Base-by-base conservation (phyloP, 192 early-diverging fungal species). In the Coemansia sp. region DNA sequence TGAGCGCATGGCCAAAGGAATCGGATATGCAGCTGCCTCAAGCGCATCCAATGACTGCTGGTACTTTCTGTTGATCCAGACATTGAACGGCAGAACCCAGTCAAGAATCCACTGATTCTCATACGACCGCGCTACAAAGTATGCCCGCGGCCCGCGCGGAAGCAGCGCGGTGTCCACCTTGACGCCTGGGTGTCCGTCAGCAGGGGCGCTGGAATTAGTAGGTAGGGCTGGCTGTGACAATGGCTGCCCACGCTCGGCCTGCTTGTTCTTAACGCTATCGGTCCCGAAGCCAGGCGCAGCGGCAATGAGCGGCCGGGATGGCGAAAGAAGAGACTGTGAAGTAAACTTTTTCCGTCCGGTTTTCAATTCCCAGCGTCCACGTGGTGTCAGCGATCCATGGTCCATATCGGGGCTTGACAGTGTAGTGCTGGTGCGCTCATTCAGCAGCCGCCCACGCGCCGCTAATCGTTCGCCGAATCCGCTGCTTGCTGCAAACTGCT, bases 71-170 rank as follows among this genome's bases (percentile, higher is more conserved):
- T 82, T 82, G 37, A 66, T 64, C 25, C 50, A 32, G 20, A 45
- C 68, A 51, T 77, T 71, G 55, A 74, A 68, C 39, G 40, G 8
- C 40, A 70, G 61, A 0, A 67, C 50, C 2, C 55, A 61, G 41
- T 76, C 71, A 0, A 82, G 72, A 60, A 82, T 56, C 80, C 80
- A 82, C 68, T 82, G 74, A 66, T 20, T 77, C 68, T 82, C 80
- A 43, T 82, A 82, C 40, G 80, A 82, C 46, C 80, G 70, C n/a
- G 80, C 74, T 20, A 64, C 32, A 7, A 63, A 73, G 32, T 63
- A 25, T 6, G 74, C 79, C 2, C 73, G 72, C 14, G 68, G 78
- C 5, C 78, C 78, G 1, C 74, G 73, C 5, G 78, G 78, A 39
- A 63, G 67, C 44, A 81, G 67, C 19, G 63, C 51, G n/a, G 50